phyloP scores from a whole-genome alignment of 495 filamentous ascomycete genomes.

The Aspergillus haitiensis region DNA sequence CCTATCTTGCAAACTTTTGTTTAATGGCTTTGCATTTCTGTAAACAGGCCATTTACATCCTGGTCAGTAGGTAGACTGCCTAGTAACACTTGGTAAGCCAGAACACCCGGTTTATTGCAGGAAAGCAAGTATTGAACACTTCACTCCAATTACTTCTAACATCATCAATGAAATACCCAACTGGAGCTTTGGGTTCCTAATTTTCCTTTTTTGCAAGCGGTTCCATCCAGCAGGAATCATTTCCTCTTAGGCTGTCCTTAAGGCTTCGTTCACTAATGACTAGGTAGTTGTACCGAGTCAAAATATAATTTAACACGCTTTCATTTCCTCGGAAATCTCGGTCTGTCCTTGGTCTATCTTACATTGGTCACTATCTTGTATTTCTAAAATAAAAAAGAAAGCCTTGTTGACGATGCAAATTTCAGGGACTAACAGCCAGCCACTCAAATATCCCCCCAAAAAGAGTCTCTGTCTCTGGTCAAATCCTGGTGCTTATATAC shows the following conservation, averaged over 20 bases:
- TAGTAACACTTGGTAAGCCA: neutral
- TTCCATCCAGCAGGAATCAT: neutral
- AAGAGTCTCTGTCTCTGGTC: neutral
- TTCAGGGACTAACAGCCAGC: neutral
- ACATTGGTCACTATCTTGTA: neutral
- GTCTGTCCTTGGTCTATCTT: neutral
- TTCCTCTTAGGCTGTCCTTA: neutral
- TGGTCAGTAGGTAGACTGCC: neutral
- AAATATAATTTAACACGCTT: neutral
- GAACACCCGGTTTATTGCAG: conserved; percentile 1
- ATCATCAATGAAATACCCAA: conserved; percentile 5
- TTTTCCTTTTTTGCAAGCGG: neutral
- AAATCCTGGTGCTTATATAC: neutral
- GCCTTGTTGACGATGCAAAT: neutral
- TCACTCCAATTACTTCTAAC: neutral
- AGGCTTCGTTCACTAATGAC: neutral
- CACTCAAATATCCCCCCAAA: neutral
- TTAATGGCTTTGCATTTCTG: neutral
- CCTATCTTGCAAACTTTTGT: neutral
- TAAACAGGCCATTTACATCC: neutral
- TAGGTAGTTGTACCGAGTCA: neutral
- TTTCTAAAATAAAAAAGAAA: neutral
- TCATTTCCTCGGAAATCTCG: conserved; percentile 1
- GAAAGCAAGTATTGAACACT: neutral
- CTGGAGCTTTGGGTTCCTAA: neutral